Evolutionary conservation across 345 rosid species (phyloP).

Genomic region (Salix koriyanagi): DNA sequence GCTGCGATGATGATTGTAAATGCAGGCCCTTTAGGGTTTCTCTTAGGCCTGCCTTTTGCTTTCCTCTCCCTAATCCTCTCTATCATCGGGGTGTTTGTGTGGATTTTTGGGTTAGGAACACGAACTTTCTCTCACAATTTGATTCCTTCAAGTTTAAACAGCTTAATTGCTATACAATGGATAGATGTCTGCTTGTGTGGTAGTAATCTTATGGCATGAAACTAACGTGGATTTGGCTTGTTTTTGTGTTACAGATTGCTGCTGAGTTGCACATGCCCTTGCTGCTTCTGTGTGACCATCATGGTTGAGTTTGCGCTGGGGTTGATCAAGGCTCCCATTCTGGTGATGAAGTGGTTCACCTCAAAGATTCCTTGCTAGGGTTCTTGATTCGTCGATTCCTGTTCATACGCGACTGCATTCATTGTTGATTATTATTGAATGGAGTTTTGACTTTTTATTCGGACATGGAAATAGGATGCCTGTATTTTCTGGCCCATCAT

Average conservation of each 20-base stretch:
- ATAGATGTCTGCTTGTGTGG: not conserved
- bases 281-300: conserved; percentile 62
- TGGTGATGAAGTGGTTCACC: conserved; percentile 67
- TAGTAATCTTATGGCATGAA: not conserved
- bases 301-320: conserved; percentile 58
- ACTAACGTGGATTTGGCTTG: not conserved
- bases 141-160: not conserved
- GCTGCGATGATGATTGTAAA: conserved; percentile 43
- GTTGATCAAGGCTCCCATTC: conserved; percentile 61
- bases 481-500: not conserved
- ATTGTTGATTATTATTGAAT: not conserved
- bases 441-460: not conserved
- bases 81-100: conserved; percentile 57
- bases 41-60: conserved; percentile 85
- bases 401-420: not conserved
- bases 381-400: not conserved
- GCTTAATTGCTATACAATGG: too few relatives aligned
- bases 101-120: conserved; percentile 72
- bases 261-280: conserved; percentile 64
- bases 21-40: conserved; percentile 87
- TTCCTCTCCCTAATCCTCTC: conserved; percentile 71
- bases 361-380: conserved; percentile 55
- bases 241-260: conserved; percentile 42
- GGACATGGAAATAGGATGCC: not conserved
- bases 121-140: not conserved